Conservation (phyloP, 192 early-diverging fungal species). For the Funneliformis geosporum region DNA sequence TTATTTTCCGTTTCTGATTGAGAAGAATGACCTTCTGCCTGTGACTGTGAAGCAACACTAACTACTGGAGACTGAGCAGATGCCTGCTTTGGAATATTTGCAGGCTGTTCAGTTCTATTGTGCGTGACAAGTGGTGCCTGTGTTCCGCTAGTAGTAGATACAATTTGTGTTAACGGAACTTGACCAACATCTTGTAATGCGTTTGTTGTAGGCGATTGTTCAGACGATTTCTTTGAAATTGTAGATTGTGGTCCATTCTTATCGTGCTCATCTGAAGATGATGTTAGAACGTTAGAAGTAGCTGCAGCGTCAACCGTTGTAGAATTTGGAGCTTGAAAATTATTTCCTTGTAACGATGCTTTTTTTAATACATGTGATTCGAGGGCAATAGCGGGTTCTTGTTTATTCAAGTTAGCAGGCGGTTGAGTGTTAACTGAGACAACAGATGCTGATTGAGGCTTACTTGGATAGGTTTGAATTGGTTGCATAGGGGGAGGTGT, state of each 20-base stretch:
- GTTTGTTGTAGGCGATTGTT: conserved; percentile 15
- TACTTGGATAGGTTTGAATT: neutral
- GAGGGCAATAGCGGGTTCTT: neutral
- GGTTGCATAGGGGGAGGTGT: neutral
- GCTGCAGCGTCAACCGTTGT: conserved; percentile 22
- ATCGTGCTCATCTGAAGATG: conserved; percentile 7
- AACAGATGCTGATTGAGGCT: conserved; percentile 21
- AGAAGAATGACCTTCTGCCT: neutral
- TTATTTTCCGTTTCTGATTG: neutral
- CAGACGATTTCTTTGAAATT: neutral
- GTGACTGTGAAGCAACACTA: neutral
- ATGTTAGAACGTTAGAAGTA: conserved; percentile 10
- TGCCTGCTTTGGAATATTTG: neutral
- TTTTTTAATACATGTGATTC: neutral
- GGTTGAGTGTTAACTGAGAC: conserved; percentile 33
- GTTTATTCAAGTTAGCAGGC: neutral
- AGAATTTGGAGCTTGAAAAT: conserved; percentile 3
- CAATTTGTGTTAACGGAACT: conserved; percentile 11
- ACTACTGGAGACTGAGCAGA: neutral
- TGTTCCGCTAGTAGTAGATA: neutral
- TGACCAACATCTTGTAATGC: conserved; percentile 34
- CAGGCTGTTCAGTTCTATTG: neutral
- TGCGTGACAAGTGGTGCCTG: neutral
- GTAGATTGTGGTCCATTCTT: neutral
- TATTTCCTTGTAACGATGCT: neutral